These are phyloP conservation scores for Xylaria sp. DNA, from an alignment of 2,329 filamentous ascomycete species.

Conservation along the genomic window DNA sequence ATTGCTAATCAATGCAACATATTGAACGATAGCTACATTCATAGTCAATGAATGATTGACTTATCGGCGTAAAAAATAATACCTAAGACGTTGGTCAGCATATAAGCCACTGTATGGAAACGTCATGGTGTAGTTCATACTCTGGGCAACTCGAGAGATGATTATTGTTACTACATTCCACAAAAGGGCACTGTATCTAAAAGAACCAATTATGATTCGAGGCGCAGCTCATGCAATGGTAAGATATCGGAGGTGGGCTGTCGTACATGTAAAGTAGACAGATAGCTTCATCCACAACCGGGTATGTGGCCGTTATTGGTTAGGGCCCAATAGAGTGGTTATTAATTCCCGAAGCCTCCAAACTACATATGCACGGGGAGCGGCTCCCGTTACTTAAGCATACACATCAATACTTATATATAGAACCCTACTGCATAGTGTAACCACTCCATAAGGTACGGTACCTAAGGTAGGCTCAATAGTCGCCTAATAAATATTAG, in stretches of 20 bases:
- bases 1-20: neutral
- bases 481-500: neutral
- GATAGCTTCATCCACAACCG: neutral
- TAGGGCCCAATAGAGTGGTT: too few relatives aligned
- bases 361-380: too few relatives aligned
- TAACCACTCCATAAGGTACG: too few relatives aligned
- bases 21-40: neutral
- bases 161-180: neutral
- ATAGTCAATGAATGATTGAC: neutral
- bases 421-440: too few relatives aligned
- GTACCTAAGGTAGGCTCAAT: too few relatives aligned
- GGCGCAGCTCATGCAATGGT: neutral
- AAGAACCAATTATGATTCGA: neutral
- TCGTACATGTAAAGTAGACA: neutral
- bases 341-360: too few relatives aligned
- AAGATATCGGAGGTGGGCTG: neutral
- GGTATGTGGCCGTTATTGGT: too few relatives aligned
- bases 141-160: neutral
- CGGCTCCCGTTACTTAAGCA: too few relatives aligned
- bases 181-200: neutral
- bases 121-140: neutral
- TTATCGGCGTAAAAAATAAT: neutral
- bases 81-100: conserved; percentile 5
- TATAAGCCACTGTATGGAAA: neutral
- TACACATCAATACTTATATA: too few relatives aligned